phyloP scores from a whole-genome alignment of 1,284 basidiomycete species.

The Golubevia pallescens region DNA sequence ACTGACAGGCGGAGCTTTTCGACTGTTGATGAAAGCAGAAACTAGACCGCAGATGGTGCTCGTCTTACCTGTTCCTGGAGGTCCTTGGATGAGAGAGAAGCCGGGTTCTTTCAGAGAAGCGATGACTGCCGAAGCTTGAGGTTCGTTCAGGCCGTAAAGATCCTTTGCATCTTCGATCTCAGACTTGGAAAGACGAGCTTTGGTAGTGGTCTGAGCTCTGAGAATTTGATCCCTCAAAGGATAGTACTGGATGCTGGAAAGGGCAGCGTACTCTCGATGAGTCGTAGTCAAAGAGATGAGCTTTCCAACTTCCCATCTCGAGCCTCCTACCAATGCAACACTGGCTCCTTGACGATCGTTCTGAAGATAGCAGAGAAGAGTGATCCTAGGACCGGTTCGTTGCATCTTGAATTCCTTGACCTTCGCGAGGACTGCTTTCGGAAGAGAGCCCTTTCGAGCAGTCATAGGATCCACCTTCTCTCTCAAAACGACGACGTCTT shows the following conservation, averaged over 20 bases:
- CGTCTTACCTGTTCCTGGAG: constrained; percentile 62
- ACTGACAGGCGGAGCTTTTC: constrained; percentile 19
- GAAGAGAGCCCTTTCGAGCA: constrained; percentile 10
- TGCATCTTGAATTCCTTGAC: constrained; percentile 40
- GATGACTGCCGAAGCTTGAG: constrained; percentile 55
- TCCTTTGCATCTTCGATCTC: constrained; percentile 30
- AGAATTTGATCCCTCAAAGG: constrained; percentile 38
- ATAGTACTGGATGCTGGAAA: constrained; percentile 39
- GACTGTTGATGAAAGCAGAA: constrained; percentile 45
- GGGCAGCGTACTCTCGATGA: constrained; percentile 55
- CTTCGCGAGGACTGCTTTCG: constrained; percentile 39
- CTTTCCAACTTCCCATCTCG: constrained; percentile 46
- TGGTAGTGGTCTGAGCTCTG: constrained; percentile 29
- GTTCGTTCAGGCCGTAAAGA: constrained; percentile 47
- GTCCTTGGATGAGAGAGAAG: constrained; percentile 59
- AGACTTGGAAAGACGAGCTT: constrained; percentile 12
- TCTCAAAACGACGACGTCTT: constrained; percentile 41
- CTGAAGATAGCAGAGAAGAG: constrained; percentile 35
- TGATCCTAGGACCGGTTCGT: constrained; percentile 28
- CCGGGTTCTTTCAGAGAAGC: constrained; percentile 44
- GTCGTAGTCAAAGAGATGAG: constrained; percentile 54
- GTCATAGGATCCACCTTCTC: constrained; percentile 23
- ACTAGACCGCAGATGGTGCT: constrained; percentile 61
- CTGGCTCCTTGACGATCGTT: constrained; percentile 33
- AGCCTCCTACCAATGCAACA: constrained; percentile 24